phyloP scores from a whole-genome alignment of 2,329 filamentous ascomycete species.

The Fusarium redolens region DNA sequence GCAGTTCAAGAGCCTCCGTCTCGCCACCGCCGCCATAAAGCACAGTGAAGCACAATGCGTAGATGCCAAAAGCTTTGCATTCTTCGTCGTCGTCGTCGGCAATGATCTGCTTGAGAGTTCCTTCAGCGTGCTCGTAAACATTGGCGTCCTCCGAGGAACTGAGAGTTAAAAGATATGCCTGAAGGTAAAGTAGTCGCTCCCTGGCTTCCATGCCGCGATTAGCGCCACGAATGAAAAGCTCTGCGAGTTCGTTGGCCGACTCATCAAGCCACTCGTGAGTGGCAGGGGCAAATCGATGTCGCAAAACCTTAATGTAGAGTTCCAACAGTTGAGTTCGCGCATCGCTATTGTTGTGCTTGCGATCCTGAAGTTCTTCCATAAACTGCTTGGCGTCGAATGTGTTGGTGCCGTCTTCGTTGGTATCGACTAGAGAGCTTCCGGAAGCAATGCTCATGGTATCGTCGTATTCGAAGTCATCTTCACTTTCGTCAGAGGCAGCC shows the following conservation, averaged over 20 bases:
- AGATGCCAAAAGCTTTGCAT: constrained; percentile 75
- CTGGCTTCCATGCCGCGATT: constrained; percentile 74
- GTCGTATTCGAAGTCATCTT: constrained; percentile 63
- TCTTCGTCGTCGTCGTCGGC: constrained; percentile 71
- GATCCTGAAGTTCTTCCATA: constrained; percentile 76
- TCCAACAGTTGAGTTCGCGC: constrained; percentile 67
- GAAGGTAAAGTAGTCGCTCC: constrained; percentile 77
- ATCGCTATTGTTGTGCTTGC: constrained; percentile 81
- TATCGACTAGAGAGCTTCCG: constrained; percentile 56
- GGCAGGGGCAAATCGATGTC: constrained; percentile 52
- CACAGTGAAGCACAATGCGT: constrained; percentile 76
- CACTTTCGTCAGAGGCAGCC: constrained; percentile 70
- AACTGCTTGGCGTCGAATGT: constrained; percentile 71
- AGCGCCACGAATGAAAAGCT: constrained; percentile 77
- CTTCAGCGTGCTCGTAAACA: constrained; percentile 47
- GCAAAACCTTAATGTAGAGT: constrained; percentile 63
- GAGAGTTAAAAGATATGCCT: constrained; percentile 77
- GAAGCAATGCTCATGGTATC: constrained; percentile 58
- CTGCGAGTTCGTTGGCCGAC: constrained; percentile 66
- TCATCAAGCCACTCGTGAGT: constrained; percentile 62
- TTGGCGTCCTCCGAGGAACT: constrained; percentile 71
- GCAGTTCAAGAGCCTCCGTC: constrained; percentile 75
- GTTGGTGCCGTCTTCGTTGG: constrained; percentile 75
- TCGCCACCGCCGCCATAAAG: constrained; percentile 80
- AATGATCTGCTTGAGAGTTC: constrained; percentile 51